Evolutionary conservation across 2,329 filamentous ascomycete species (phyloP), one percentile per base, ranked within the genome.

Genomic region (Tothia fuscella): DNA sequence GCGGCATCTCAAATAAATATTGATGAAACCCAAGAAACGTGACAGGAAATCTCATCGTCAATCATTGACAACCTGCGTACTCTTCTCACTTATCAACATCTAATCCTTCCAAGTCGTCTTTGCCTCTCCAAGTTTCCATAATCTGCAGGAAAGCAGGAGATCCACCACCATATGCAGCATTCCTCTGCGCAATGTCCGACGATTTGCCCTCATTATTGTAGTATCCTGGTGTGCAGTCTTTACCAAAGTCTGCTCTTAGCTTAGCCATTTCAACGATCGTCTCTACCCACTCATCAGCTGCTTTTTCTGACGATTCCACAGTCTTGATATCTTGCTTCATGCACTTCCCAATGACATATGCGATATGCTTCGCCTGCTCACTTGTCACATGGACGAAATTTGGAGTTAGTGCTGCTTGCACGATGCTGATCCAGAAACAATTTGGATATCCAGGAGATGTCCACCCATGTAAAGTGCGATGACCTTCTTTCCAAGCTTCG

Each of bases 191-290:
- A 21, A 21, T 44, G 20, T n/a, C 25, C 10, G 13, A 26, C 38
- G 20, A 30, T 32, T 14, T 44, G 38, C 62, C 66, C 53, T 74
- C 68, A 16, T 51, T 54, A 38, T 71, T 76, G 29, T 67, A 54
- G 48, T 75, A 76, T 10, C 67, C 61, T 0, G 72, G 72, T 14
- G 71, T 74, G 54, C 73, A 78, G 13, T 66, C 60, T 14, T 12
- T 35, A 1, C 50, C 49, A 14, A 35, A 12, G n/a, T 43, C 44
- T 3, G 61, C 52, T 12, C 50, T 49, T 54, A 49, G 52, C n/a
- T 38, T 22, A 7, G 22, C 6, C 38, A 33, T 12, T 7, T 13
- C 32, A 9, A 68, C 50, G 32, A 69, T 60, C 37, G 56, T 49
- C 19, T 40, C 38, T 42, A 43, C 4, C 61, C 52, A 13, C 50